Base-by-base conservation (phyloP, 2,329 filamentous ascomycete species). In the Scedosporium boydii region DNA sequence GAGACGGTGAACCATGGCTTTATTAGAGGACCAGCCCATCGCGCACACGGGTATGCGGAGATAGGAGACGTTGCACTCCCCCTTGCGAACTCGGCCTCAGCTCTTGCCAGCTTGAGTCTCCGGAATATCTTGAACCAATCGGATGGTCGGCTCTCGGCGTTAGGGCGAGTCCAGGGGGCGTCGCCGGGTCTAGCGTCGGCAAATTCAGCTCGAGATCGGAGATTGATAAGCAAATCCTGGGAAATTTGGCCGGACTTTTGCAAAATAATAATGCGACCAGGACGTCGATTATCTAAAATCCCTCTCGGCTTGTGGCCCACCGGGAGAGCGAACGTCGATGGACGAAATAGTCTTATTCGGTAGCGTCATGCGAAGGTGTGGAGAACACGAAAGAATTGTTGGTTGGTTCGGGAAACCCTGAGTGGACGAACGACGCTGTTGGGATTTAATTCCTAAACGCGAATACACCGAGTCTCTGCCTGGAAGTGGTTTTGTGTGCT, bases 1-100 rank as follows among this genome's bases (percentile, higher is more conserved):
- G 16, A 48, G 44, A 38, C 34, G 44, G 16, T 21, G 44, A 21
- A 7, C 44, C 16, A 18, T 18, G 23, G 27, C 51, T 23, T 26
- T 55, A n/a, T 55, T 55, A 55, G 7, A 5, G 21, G 48, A 2
- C 48, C 18, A 27, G 6, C 5, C 29, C n/a, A 12, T 53, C 48
- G 5, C 48, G 10, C 48, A 53, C 21, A 12, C 21, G 21, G 21
- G 23, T 23, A 55, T 55, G 51, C 51, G 51, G 51, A 27, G 18
- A 14, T 27, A 23, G 18, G 63, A 64, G 63, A 57, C 63, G 29
- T 65, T 59, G 29, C 61, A 23, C 51, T 26, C 51, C 12, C 18
- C 51, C 23, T 55, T 55, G 51, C 51, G 51, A 55, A 55, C 51
- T 55, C 51, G 51, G 51, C 51, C 23, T 14, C 18, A 23, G 18